A percentile compares a stretch with the other conserved stretches of the same genome.
Evolutionary conservation across 148 eudicot genomes (phyloP).

Genomic region (Spergularia marina): DNA sequence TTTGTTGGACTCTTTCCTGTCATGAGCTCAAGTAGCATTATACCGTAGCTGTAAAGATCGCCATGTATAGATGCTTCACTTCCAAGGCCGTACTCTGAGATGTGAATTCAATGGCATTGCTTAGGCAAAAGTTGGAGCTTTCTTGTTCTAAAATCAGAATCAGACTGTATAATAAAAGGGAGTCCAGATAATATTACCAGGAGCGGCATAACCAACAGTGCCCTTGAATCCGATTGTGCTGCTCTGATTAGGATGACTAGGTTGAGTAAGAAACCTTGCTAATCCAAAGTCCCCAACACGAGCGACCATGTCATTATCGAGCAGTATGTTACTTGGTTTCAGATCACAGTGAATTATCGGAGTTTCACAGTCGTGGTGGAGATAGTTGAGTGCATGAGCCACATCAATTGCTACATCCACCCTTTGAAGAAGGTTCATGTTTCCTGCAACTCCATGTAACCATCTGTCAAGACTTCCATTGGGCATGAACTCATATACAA

Average conservation of each 20-base stretch:
- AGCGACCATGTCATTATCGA: constrained; percentile 16
- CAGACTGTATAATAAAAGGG: not conserved
- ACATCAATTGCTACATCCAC: constrained; percentile 19
- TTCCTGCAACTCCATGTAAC: constrained; percentile 9
- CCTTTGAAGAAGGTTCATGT: constrained; percentile 19
- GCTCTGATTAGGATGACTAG: constrained; percentile 15
- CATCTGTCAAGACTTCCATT: constrained; percentile 14
- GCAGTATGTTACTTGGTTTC: constrained; percentile 36
- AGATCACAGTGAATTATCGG: constrained; percentile 33
- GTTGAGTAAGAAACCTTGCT: constrained; percentile 14
- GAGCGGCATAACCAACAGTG: constrained; percentile 11
- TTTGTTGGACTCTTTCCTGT: constrained; percentile 18
- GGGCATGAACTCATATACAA: constrained; percentile 15
- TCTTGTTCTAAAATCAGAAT: not conserved
- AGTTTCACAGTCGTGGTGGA: constrained; percentile 23
- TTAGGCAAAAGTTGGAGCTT: not conserved
- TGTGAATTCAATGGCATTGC: not conserved
- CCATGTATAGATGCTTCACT: constrained; percentile 6
- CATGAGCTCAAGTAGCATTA: constrained; percentile 21
- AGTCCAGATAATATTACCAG: not conserved
- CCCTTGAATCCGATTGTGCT: constrained; percentile 12
- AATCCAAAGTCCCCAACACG: constrained; percentile 17
- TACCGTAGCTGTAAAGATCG: constrained; percentile 24
- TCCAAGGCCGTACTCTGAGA: constrained; percentile 17
- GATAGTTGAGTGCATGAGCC: constrained; percentile 35